Evolutionary conservation across 2,329 filamentous ascomycete genomes (phyloP), one percentile per base, ranked within the genome.

Genomic region (Ophiostoma fasciatum): DNA sequence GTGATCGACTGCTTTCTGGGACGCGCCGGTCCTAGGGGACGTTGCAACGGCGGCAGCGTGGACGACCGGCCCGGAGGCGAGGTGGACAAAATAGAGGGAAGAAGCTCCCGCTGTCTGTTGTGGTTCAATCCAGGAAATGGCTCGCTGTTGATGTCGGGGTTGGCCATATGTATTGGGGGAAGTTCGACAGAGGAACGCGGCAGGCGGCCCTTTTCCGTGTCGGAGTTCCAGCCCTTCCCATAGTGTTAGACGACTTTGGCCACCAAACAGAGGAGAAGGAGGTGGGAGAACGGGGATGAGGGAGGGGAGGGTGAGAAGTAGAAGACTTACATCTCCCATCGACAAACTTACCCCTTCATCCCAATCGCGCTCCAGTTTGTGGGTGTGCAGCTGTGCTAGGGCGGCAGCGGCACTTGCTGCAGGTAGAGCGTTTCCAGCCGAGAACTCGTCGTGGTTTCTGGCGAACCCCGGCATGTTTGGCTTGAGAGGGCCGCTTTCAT

Each of bases 61-160:
- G 85, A 87, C 12, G 85, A 92, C 43, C 87, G 80, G 37, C 80
- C 83, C 7, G 84, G 81, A 1, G 85, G 87, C 9, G 87, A 93
- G 41, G 78, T 78, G 35, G 73, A 71, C 26, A 94, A 61, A 39
- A 90, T 82, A 1, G 84, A 93, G 2, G 85, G 83, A 7, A 94
- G 68, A 34, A 90, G 66, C 48, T 88, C 82, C 50, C 81, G 71
- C 39, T 72, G 75, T 46, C 74, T 69, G 44, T 60, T 28, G 66
- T 61, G 42, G 33, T 75, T 69, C 46, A 75, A 64, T 19, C 71
- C 67, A 15, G 74, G 73, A 40, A 78, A 78, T 1, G 79, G 74
- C 48, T 84, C 80, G 58, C 82, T 83, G 44, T 80, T 81, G 40
- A 82, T 72, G 52, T 74, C 66, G 44, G 64, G 58, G 38, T 63